These are phyloP conservation scores for Magnusiomyces magnusii DNA, from an alignment of 1,139 yeast genomes.

Conservation along the genomic window DNA sequence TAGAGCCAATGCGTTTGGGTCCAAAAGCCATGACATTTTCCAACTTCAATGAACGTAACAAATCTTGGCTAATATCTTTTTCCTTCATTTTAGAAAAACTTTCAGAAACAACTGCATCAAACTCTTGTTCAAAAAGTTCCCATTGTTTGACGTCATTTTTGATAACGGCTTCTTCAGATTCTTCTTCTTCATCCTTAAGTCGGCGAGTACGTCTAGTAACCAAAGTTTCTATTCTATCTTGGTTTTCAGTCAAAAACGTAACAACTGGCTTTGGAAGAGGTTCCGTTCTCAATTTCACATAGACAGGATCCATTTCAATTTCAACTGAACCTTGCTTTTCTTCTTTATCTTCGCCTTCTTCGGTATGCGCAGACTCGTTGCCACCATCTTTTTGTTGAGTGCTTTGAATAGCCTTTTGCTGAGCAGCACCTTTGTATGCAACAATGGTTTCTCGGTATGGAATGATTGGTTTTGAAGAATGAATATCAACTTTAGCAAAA, in stretches of 20 bases:
- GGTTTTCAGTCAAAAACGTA: conserved; percentile 44
- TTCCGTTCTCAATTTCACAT: conserved; percentile 40
- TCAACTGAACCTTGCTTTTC: conserved; percentile 34
- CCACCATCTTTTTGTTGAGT: not conserved
- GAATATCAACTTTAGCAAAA: conserved; percentile 86
- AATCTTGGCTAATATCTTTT: not conserved
- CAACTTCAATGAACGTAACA: conserved; percentile 16
- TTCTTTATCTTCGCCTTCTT: conserved; percentile 3
- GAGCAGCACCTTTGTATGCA: conserved; percentile 20
- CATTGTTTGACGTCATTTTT: not conserved
- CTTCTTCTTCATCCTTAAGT: not conserved
- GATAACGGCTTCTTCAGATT: not conserved
- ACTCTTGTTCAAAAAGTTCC: not conserved
- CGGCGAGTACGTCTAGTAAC: not conserved
- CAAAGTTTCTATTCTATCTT: conserved; percentile 35
- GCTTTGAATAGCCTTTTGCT: conserved; percentile 1
- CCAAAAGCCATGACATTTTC: conserved; percentile 62
- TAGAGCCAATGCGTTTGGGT: conserved; percentile 70
- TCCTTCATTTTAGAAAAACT: not conserved
- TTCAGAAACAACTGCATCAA: not conserved
- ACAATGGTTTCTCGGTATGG: conserved; percentile 88
- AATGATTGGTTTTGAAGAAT: conserved; percentile 85
- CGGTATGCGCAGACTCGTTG: not conserved
- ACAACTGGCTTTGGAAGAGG: conserved; percentile 52
- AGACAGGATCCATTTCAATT: conserved; percentile 43